Evolutionary conservation across 73 alveolate species (phyloP).

Genomic region (Uronychia binucleata): DNA sequence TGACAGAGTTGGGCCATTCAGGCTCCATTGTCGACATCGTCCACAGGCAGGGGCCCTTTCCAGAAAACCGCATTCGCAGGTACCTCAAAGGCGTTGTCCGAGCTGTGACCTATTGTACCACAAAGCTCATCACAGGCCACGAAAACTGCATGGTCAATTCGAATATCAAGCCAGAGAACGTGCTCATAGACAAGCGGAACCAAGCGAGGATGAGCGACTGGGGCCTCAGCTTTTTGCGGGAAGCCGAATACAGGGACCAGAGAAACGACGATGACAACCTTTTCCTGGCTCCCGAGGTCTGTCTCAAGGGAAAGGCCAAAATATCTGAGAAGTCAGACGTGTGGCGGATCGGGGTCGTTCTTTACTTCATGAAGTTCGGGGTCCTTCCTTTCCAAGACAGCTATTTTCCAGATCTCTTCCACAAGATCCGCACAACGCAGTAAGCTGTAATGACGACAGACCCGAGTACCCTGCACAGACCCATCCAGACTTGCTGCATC

Average conservation of each 20-base stretch:
- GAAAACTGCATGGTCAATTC: neutral
- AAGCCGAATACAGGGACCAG: neutral
- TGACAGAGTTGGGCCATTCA: neutral
- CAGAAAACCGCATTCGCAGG: neutral
- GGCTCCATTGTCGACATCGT: neutral
- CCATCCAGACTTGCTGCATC: neutral
- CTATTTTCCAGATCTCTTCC: neutral
- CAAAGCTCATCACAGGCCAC: neutral
- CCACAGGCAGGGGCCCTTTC: neutral
- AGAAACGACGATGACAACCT: neutral
- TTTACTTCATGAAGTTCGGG: neutral
- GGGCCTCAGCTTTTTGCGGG: neutral
- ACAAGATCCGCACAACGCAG: neutral
- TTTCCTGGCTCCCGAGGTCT: neutral
- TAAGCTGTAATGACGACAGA: neutral
- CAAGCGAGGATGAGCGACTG: neutral
- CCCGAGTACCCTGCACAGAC: neutral
- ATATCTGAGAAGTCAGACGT: neutral
- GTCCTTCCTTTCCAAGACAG: neutral
- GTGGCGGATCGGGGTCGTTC: neutral
- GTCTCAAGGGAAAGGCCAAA: neutral
- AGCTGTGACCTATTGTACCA: neutral
- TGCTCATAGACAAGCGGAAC: neutral
- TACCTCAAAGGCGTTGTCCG: neutral
- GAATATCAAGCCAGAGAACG: constrained; percentile 2